Evolutionary conservation across 2,329 filamentous ascomycete species (phyloP).

Genomic region (Chaetomium sp.): DNA sequence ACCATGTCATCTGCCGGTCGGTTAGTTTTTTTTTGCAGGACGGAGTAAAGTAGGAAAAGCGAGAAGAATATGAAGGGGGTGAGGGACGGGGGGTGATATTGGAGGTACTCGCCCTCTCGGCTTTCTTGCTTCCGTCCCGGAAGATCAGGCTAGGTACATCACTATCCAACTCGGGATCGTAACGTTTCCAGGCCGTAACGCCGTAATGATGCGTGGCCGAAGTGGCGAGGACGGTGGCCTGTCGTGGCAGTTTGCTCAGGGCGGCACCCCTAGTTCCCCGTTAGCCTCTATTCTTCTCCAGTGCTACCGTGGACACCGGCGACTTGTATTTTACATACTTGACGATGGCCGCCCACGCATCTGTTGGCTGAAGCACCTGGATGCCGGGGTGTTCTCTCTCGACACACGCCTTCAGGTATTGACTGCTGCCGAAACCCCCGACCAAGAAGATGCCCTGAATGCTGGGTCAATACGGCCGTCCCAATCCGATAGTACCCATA

Average conservation of each 20-base stretch:
- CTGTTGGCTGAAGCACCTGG: slow-evolving; percentile 11
- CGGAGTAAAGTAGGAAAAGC: neutral
- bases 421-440: slow-evolving; percentile 6
- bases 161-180: neutral
- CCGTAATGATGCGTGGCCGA: slow-evolving; percentile 5
- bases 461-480: neutral
- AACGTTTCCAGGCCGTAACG: slow-evolving; percentile 1
- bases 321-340: neutral
- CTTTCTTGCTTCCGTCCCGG: slow-evolving; percentile 1
- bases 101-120: neutral
- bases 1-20: slow-evolving; percentile 9
- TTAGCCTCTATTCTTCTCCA: neutral
- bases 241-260: slow-evolving; percentile 7
- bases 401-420: slow-evolving; percentile 8
- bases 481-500: neutral
- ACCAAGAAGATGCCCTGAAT: slow-evolving; percentile 6
- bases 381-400: slow-evolving; percentile 5
- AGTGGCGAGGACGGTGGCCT: slow-evolving; percentile 6
- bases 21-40: neutral
- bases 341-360: slow-evolving; percentile 9
- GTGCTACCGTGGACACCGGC: neutral
- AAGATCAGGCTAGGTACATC: slow-evolving; percentile 1
- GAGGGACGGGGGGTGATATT: too few relatives aligned
- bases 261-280: neutral
- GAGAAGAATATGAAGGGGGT: too few relatives aligned